These are phyloP conservation scores for Betula pendula DNA, from an alignment of 306 rosid genomes.

Conservation along the genomic window DNA sequence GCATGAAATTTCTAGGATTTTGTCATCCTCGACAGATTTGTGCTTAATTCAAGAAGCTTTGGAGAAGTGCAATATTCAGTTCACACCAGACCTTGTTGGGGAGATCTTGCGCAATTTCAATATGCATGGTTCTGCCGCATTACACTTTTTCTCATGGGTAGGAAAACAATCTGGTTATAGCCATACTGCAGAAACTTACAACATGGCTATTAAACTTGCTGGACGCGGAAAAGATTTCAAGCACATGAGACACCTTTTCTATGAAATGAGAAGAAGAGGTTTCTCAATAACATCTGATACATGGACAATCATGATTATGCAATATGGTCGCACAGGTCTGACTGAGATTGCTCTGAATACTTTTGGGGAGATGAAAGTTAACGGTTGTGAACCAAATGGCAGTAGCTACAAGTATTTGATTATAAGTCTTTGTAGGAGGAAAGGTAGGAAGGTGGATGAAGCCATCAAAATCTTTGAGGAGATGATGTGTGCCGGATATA, in stretches of 20 bases:
- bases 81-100: constrained; percentile 66
- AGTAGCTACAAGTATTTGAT: constrained; percentile 84
- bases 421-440: constrained; percentile 61
- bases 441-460: constrained; percentile 79
- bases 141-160: constrained; percentile 78
- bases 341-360: constrained; percentile 70
- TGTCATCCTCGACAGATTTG: constrained; percentile 62
- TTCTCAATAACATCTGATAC: constrained; percentile 65
- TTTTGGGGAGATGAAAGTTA: constrained; percentile 71
- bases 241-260: constrained; percentile 82
- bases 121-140: constrained; percentile 47
- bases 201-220: constrained; percentile 81
- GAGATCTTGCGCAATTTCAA: constrained; percentile 52
- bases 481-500: constrained; percentile 54
- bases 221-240: constrained; percentile 85
- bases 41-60: constrained; percentile 47
- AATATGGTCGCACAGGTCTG: constrained; percentile 81
- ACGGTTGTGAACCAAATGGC: constrained; percentile 51
- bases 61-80: constrained; percentile 51
- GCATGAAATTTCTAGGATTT: constrained; percentile 45
- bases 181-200: constrained; percentile 75
- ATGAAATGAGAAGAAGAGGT: constrained; percentile 76
- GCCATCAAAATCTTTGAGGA: constrained; percentile 55
- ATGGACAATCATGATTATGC: constrained; percentile 94
- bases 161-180: constrained; percentile 58